Evolutionary conservation across 1,284 basidiomycete genomes (phyloP).

Genomic region (Heterobasidion occidentale): DNA sequence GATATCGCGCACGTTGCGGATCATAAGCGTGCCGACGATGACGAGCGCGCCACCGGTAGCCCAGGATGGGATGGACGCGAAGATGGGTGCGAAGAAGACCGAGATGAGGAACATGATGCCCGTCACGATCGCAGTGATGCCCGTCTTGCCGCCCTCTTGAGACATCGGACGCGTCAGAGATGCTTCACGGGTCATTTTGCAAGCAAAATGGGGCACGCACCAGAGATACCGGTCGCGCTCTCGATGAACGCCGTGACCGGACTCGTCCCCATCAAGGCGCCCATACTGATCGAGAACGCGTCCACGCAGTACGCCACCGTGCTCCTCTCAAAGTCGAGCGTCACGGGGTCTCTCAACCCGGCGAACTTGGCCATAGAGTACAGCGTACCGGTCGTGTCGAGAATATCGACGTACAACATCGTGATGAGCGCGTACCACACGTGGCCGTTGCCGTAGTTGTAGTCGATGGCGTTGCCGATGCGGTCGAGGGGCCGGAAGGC

Average conservation of each 20-base stretch:
- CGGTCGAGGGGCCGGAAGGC: constrained; percentile 61
- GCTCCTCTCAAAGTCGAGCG: constrained; percentile 83
- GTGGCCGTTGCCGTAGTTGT: constrained; percentile 55
- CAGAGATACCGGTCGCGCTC: constrained; percentile 70
- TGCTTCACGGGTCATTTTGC: not conserved
- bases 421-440: constrained; percentile 86
- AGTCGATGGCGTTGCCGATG: constrained; percentile 56
- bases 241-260: constrained; percentile 88
- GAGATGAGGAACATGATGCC: constrained; percentile 79
- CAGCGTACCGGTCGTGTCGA: constrained; percentile 69
- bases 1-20: constrained; percentile 78
- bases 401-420: constrained; percentile 86
- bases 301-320: constrained; percentile 83
- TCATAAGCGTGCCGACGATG: constrained; percentile 87
- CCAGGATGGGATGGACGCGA: constrained; percentile 83
- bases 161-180: constrained; percentile 13
- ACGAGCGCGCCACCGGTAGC: constrained; percentile 84
- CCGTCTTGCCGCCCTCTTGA: constrained; percentile 83
- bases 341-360: constrained; percentile 79
- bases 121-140: constrained; percentile 72
- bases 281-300: constrained; percentile 76
- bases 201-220: constrained; percentile 27
- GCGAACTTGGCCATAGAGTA: constrained; percentile 92
- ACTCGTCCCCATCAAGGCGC: constrained; percentile 78
- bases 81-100: constrained; percentile 87